Percentiles rank a stretch among this genome's conserved stretches.
phyloP scores from a whole-genome alignment of 1,284 basidiomycete genomes.

The Amylostereum chailletii region DNA sequence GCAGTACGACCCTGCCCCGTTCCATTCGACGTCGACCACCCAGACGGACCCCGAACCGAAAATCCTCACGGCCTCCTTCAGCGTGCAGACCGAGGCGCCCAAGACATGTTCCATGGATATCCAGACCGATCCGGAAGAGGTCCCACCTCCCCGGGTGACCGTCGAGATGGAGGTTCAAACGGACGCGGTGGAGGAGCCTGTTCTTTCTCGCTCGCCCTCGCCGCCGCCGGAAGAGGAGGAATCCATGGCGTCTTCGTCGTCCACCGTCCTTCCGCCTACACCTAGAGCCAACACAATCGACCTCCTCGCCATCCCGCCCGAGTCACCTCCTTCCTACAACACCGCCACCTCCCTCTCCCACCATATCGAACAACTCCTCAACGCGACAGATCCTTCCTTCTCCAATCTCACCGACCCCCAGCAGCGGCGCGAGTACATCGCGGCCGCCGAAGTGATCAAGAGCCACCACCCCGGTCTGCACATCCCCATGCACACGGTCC shows the following conservation, averaged over 20 bases:
- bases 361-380: conserved; percentile 33
- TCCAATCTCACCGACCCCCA: conserved; percentile 11
- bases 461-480: conserved; percentile 61
- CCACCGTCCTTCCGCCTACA: conserved; percentile 58
- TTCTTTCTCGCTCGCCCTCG: conserved; percentile 17
- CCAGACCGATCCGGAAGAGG: conserved; percentile 29
- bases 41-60: conserved; percentile 30
- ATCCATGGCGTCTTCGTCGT: conserved; percentile 59
- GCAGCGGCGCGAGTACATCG: conserved; percentile 32
- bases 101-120: conserved; percentile 24
- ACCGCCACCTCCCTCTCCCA: conserved; percentile 32
- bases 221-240: conserved; percentile 36
- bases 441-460: conserved; percentile 52
- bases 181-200: conserved; percentile 30
- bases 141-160: conserved; percentile 21
- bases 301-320: conserved; percentile 24
- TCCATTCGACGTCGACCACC: conserved; percentile 25
- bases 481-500: conserved; percentile 40
- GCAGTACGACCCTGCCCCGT: conserved; percentile 52
- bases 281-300: conserved; percentile 39
- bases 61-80: conserved; percentile 14
- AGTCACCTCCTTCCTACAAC: conserved; percentile 65
- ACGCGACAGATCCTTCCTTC: conserved; percentile 10
- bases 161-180: conserved; percentile 35
- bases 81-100: conserved; percentile 21